phyloP scores from a whole-genome alignment of 129 eudicot genomes.

The Artemisia annua region DNA sequence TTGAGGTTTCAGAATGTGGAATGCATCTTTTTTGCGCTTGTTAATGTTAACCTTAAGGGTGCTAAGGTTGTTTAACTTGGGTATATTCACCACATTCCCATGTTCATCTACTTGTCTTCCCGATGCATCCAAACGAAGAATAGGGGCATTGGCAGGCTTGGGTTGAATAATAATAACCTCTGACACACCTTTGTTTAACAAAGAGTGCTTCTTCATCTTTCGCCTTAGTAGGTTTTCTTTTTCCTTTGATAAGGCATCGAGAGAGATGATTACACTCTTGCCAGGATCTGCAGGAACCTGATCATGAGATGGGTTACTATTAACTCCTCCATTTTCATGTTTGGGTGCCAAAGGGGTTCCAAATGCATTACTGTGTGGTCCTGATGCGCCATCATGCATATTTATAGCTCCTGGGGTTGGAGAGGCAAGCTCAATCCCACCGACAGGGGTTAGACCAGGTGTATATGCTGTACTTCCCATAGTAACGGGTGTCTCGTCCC shows the following conservation, averaged over 20 bases:
- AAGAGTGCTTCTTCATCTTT: constrained; percentile 59
- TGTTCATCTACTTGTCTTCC: constrained; percentile 22
- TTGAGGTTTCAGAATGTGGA: constrained; percentile 84
- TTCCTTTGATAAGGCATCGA: constrained; percentile 80
- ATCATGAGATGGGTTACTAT: too few species aligned
- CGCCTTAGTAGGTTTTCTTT: constrained; percentile 75
- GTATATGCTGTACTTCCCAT: too few species aligned
- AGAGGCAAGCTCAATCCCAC: too few species aligned
- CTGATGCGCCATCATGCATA: too few species aligned
- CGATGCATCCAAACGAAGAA: not conserved
- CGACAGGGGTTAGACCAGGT: too few species aligned
- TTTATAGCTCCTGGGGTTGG: too few species aligned
- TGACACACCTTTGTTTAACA: not conserved
- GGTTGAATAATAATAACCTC: not conserved
- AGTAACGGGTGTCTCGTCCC: too few species aligned
- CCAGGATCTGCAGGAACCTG: too few species aligned
- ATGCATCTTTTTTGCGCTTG: constrained; percentile 83
- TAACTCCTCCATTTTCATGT: too few species aligned
- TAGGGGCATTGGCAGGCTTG: not conserved
- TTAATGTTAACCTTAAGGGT: constrained; percentile 55
- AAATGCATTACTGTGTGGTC: too few species aligned
- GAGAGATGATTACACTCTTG: not conserved
- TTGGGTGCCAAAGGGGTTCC: too few species aligned
- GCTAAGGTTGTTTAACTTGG: constrained; percentile 1
- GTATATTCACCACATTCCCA: constrained; percentile 23